These are phyloP conservation scores for Globisporangium sylvaticum DNA, from an alignment of 352 stramenopile species.

Conservation along the genomic window DNA sequence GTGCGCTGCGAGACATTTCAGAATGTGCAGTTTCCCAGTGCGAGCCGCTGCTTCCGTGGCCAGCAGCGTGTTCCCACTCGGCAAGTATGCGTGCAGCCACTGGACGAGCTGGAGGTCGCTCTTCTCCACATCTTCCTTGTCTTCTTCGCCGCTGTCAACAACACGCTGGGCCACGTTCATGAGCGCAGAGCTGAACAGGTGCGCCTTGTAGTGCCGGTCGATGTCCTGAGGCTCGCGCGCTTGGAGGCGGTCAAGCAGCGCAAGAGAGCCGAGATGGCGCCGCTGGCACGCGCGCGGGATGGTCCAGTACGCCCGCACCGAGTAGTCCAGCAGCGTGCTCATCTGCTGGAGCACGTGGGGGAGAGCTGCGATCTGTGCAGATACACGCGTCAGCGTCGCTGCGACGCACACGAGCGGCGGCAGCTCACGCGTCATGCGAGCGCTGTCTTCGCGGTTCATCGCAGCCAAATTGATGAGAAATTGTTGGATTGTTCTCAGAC, in stretches of 20 bases:
- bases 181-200: slow-evolving; percentile 2
- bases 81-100: slow-evolving; percentile 3
- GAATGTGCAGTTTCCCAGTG: neutral
- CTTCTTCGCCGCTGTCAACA: neutral
- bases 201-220: neutral
- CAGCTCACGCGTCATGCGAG: neutral
- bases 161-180: neutral
- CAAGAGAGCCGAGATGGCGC: neutral
- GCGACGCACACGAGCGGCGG: slow-evolving; percentile 1
- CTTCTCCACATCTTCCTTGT: neutral
- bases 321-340: neutral
- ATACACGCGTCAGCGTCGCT: neutral
- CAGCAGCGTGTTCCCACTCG: slow-evolving; percentile 1
- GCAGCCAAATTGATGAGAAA: too few relatives aligned
- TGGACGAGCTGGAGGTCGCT: neutral
- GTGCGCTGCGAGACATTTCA: neutral
- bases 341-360: neutral
- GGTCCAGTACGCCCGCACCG: neutral
- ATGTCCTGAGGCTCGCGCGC: neutral
- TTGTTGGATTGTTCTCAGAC: too few relatives aligned
- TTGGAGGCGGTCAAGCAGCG: neutral
- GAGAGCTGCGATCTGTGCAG: neutral
- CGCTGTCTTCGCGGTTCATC: neutral
- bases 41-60: neutral
- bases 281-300: slow-evolving; percentile 3